These are phyloP conservation scores for Tuber umbilicatum DNA, from an alignment of 495 filamentous ascomycete genomes.

Conservation along the genomic window DNA sequence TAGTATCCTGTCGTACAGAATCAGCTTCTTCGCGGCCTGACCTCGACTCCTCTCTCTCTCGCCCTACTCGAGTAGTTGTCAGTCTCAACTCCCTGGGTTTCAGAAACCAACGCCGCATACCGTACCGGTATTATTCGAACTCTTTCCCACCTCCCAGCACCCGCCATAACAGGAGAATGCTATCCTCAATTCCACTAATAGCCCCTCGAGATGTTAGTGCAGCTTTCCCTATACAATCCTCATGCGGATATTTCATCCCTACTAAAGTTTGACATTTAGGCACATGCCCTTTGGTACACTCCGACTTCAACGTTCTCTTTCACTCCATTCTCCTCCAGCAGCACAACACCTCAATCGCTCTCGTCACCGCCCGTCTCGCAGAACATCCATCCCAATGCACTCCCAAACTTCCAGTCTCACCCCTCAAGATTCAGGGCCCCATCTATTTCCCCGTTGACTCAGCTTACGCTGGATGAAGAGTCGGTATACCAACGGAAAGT, in stretches of 20 bases:
- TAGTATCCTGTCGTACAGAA: neutral
- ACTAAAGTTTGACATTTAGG: constrained; percentile 23
- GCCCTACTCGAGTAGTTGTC: neutral
- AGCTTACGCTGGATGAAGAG: constrained; percentile 62
- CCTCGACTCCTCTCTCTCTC: neutral
- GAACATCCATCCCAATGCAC: constrained; percentile 35
- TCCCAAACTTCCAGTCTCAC: constrained; percentile 30
- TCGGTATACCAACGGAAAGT: constrained; percentile 60
- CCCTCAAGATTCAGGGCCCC: constrained; percentile 28
- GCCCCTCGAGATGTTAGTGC: constrained; percentile 62
- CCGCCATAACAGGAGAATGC: constrained; percentile 42
- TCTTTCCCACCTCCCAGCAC: neutral
- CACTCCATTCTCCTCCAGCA: constrained; percentile 43
- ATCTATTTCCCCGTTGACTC: constrained; percentile 51
- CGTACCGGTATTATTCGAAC: too few relatives aligned
- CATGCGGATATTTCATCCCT: neutral
- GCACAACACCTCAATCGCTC: constrained; percentile 26
- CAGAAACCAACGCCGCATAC: neutral
- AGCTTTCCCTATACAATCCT: neutral
- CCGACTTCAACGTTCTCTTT: constrained; percentile 62
- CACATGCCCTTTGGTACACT: constrained; percentile 50
- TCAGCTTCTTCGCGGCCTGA: neutral
- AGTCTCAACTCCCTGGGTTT: neutral
- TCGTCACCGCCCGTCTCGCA: constrained; percentile 40
- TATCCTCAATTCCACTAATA: constrained; percentile 65